Percentiles rank a stretch among this genome's conserved stretches.
Evolutionary conservation across 2,329 filamentous ascomycete genomes (phyloP).

Genomic region (Bipolaris cookei): DNA sequence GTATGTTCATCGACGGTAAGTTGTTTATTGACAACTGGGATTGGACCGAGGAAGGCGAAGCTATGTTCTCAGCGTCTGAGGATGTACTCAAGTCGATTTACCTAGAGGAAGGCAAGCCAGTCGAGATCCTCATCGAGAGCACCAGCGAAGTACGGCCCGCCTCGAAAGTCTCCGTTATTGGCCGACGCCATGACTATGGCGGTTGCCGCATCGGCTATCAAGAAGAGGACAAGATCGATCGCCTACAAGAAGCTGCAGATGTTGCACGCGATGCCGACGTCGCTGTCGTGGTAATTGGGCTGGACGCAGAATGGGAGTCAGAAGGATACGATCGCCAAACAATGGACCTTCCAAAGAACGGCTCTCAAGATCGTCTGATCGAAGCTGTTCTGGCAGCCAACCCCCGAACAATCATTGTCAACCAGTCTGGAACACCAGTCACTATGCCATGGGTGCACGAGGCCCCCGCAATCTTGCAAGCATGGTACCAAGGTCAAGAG

Average conservation of each 20-base stretch:
- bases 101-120: conserved; percentile 64
- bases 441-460: conserved; percentile 72
- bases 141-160: conserved; percentile 70
- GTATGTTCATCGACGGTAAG: conserved; percentile 65
- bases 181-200: conserved; percentile 70
- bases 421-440: conserved; percentile 77
- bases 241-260: conserved; percentile 63
- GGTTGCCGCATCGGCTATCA: conserved; percentile 75
- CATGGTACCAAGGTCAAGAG: conserved; percentile 89
- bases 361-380: conserved; percentile 69
- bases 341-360: conserved; percentile 64
- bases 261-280: conserved; percentile 75
- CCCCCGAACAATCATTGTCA: conserved; percentile 71
- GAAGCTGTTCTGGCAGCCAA: conserved; percentile 68
- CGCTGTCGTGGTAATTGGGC: conserved; percentile 77
- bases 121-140: conserved; percentile 69
- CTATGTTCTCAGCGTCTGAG: conserved; percentile 72
- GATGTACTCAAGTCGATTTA: conserved; percentile 68
- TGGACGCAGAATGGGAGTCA: conserved; percentile 80
- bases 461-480: conserved; percentile 71
- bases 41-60: conserved; percentile 72
- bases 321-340: conserved; percentile 70
- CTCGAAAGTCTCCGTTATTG: conserved; percentile 63
- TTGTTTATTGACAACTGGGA: conserved; percentile 70
- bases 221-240: conserved; percentile 68